Evolutionary conservation across 192 early-diverging fungal species (phyloP).

Genomic region (Coemansia sp.): DNA sequence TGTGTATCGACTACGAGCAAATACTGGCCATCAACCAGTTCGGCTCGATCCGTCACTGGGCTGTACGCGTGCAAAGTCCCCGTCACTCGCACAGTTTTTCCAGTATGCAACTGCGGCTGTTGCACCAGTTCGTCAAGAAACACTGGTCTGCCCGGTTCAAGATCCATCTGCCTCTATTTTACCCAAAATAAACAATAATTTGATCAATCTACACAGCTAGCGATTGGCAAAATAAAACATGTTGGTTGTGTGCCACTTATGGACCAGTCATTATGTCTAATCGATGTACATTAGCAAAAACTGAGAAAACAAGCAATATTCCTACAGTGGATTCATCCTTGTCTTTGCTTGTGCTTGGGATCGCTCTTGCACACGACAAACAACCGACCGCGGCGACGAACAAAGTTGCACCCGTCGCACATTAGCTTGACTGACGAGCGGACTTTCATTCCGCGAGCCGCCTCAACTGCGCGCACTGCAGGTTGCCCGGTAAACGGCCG

Average conservation of each 20-base stretch:
- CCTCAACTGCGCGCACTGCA: constrained; percentile 9
- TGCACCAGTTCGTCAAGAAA: constrained; percentile 43
- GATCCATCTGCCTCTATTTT: constrained; percentile 44
- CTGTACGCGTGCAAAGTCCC: constrained; percentile 36
- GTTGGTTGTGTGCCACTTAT: too few species aligned
- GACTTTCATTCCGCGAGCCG: constrained; percentile 77
- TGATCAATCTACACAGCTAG: not conserved
- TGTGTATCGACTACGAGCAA: constrained; percentile 23
- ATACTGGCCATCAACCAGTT: constrained; percentile 21
- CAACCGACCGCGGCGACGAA: constrained; percentile 77
- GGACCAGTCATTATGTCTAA: too few species aligned
- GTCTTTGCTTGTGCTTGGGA: constrained; percentile 94
- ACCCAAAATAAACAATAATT: constrained; percentile 17
- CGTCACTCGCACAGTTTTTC: constrained; percentile 31
- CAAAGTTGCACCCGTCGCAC: constrained; percentile 88
- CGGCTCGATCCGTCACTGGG: constrained; percentile 20
- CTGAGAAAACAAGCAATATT: not conserved
- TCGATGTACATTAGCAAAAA: not conserved
- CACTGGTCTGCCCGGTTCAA: constrained; percentile 40
- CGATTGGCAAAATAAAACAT: too few species aligned
- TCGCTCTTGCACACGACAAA: constrained; percentile 89
- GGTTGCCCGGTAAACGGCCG: constrained; percentile 36
- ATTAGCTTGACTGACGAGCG: constrained; percentile 85
- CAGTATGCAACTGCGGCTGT: not conserved
- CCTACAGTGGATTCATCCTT: constrained; percentile 13